A percentile compares a stretch with the other conserved stretches of the same genome.
phyloP scores from a whole-genome alignment of 805 yeast species.

The Blastobotrys chiropterorum region DNA sequence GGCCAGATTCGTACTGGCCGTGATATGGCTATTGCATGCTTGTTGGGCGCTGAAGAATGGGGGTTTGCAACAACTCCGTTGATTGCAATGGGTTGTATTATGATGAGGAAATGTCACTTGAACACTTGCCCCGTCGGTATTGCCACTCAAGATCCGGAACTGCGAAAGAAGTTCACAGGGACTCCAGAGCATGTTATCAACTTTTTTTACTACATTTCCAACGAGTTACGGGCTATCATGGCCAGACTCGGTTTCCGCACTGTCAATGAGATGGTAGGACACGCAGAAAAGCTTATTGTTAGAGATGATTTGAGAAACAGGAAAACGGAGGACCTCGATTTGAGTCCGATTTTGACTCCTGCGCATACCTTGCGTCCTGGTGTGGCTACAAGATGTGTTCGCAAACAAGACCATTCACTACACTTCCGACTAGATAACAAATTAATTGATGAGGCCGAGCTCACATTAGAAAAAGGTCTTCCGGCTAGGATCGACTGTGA shows the following conservation, averaged over 20 bases:
- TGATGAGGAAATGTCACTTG: constrained; percentile 91
- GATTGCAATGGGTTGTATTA: constrained; percentile 95
- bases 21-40: constrained; percentile 92
- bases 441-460: constrained; percentile 91
- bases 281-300: constrained; percentile 81
- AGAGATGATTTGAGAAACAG: constrained; percentile 80
- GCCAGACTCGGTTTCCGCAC: constrained; percentile 93
- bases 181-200: constrained; percentile 98
- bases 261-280: constrained; percentile 96
- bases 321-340: constrained; percentile 85
- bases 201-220: constrained; percentile 91
- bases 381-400: constrained; percentile 85
- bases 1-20: constrained; percentile 97
- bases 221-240: constrained; percentile 89
- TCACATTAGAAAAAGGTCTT: constrained; percentile 91
- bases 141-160: constrained; percentile 95
- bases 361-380: constrained; percentile 96
- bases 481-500: constrained; percentile 93
- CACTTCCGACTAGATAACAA: constrained; percentile 94
- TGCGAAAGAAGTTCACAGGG: constrained; percentile 87
- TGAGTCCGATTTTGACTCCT: constrained; percentile 91
- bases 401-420: constrained; percentile 89
- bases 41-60: constrained; percentile 97
- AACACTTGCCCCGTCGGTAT: constrained; percentile 97
- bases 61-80: constrained; percentile 97